Evolutionary conservation across 2,329 filamentous ascomycete genomes (phyloP).

Genomic region (Pseudofabraea citricarpa): DNA sequence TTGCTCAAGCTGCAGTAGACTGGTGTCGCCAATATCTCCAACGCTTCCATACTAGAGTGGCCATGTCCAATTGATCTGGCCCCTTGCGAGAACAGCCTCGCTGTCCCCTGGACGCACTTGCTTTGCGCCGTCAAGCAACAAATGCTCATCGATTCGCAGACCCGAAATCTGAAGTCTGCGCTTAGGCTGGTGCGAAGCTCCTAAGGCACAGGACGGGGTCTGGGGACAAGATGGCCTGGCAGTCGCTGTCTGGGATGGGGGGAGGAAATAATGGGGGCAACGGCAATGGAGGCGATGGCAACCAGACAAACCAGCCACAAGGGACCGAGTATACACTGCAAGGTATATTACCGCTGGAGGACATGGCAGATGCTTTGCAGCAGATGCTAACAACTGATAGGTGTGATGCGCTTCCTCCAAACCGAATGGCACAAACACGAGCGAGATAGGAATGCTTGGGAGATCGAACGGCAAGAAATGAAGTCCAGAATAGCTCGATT

Average conservation of each 20-base stretch:
- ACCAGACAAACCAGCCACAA: slow-evolving; percentile 39
- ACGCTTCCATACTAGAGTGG: not conserved
- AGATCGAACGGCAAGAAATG: slow-evolving; percentile 99
- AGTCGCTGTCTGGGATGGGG: slow-evolving; percentile 56
- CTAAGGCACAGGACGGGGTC: slow-evolving; percentile 9
- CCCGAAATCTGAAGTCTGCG: slow-evolving; percentile 8
- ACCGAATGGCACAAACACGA: slow-evolving; percentile 99
- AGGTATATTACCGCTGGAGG: too few relatives aligned
- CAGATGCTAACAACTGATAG: slow-evolving; percentile 67
- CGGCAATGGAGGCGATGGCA: slow-evolving; percentile 20
- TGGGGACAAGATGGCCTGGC: slow-evolving; percentile 58
- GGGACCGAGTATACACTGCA: slow-evolving; percentile 71
- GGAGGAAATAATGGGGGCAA: slow-evolving; percentile 21
- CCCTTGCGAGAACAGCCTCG: slow-evolving; percentile 2
- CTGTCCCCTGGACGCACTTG: slow-evolving; percentile 1
- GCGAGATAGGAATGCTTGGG: slow-evolving; percentile 95
- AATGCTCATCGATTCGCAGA: slow-evolving; percentile 14
- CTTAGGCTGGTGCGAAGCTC: slow-evolving; percentile 2
- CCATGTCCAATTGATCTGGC: not conserved
- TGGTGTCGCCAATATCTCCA: not conserved
- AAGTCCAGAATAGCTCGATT: slow-evolving; percentile 92
- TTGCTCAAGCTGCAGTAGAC: not conserved
- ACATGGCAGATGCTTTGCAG: too few relatives aligned
- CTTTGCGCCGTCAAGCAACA: slow-evolving; percentile 17
- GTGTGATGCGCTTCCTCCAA: slow-evolving; percentile 98